Base-by-base conservation (phyloP, 805 yeast genomes). In the Helenozyma baotianmanensis region DNA sequence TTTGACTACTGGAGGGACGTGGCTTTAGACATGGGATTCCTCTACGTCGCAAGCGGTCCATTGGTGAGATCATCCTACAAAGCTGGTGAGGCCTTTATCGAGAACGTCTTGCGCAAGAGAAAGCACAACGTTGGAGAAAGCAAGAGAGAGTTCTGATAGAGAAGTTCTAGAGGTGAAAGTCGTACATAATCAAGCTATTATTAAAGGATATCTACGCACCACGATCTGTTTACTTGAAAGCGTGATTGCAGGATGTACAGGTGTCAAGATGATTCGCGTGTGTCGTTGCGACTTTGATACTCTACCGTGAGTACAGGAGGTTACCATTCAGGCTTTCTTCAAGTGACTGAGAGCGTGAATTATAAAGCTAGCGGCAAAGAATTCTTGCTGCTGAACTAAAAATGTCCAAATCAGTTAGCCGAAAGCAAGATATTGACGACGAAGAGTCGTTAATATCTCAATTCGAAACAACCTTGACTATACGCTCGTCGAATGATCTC, bases 11-110 rank as follows among this genome's bases (percentile, higher is more conserved):
- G 98, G 98, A 87, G 80, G 51, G 78, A 82, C 36, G 73, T 70
- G 8, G 97, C 98, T 0, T 58, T 82, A 42, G 86, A 84, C 26
- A 63, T 90, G 74, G 98, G 98, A 1, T 92, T 92, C 72, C 65
- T 88, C 30, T 90, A 92, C 56, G 94, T 96, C 59, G 98, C 98
- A 2, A 81, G 94, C 40, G 99, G 97, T 4, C 98, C 99, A 2
- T 70, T 92, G 51, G 97, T 92, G 4, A 78, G 99, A 58, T 87
- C 97, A 1, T 84, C 95, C 2, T 92, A 92, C 64, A 92, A 92
- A 61, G 99, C 99, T 17, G 99, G 99, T 39, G 99, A 92, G 61
- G 85, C 95, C 2, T 92, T 88, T 51, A 89, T 92, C 51, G 97
- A 92, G 60, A 92, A 92, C 53, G 92, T 92, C 19, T 69, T 90